Evolutionary conservation across 805 yeast genomes (phyloP), one percentile per base, ranked within the genome.

Genomic region (Saitoella complicata): DNA sequence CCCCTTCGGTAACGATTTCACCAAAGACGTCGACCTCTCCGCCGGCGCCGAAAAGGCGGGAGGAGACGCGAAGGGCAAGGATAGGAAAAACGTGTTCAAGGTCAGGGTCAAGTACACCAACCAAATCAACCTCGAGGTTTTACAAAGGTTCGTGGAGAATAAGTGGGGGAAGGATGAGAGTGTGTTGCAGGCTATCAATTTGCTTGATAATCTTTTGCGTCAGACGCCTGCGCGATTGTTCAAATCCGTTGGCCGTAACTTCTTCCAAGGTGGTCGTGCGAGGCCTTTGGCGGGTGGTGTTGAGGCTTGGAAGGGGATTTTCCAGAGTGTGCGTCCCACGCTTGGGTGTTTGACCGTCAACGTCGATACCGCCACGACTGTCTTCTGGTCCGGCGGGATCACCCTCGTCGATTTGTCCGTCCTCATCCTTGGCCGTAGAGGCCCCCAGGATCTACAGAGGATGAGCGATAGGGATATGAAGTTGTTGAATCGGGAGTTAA

Each of bases 301-400:
- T 11, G 55, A 46, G 13, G 54, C 60, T 31, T 58, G 58, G 32
- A 54, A 51, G 38, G 63, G 63, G 31, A 58, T 55, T 42, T 58
- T 45, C 51, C 56, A 59, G 6, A 56, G 63, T 32, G 57, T 59
- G 37, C 44, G 55, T 12, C 58, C 60, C 11, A 51, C 60, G 7
- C 54, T 48, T 43, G 55, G 58, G 32, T 49, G 50, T 39, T 47
- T 59, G 36, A 48, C 57, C 44, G 47, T 59, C 36, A 58, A 58
- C 47, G 49, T 57, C 33, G 55, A 60, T 43, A 53, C 59, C 6
- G 57, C 56, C 32, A 52, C 58, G 3, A 56, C 59, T 37, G 59
- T 52, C 1, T 58, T 58, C 37, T 49, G 57, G 43, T 53, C 56
- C 31, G 49, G 60, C 2, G 60, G 55, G 30, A 49, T 46, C 29